phyloP scores from a whole-genome alignment of 2,329 filamentous ascomycete species.

The Rutstroemia sp. region DNA sequence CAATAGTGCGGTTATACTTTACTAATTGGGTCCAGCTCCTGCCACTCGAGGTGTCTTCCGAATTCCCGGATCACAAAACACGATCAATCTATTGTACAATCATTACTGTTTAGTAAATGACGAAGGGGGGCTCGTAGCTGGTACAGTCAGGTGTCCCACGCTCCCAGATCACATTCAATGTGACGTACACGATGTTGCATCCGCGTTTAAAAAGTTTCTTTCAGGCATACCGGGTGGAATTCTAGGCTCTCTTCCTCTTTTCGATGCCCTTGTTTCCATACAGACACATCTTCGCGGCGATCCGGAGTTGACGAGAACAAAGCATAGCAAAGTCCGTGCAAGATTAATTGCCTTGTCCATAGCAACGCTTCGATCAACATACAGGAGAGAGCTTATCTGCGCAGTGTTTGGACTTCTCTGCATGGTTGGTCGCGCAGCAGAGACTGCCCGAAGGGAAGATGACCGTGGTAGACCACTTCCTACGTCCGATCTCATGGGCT shows the following conservation, averaged over 20 bases:
- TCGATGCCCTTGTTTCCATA: constrained; percentile 56
- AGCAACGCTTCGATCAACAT: constrained; percentile 49
- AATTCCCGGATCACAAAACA: constrained; percentile 48
- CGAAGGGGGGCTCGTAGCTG: constrained; percentile 40
- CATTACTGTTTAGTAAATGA: constrained; percentile 51
- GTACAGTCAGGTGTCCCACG: constrained; percentile 51
- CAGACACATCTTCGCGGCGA: constrained; percentile 47
- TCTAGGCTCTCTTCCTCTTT: constrained; percentile 52
- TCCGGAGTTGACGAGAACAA: constrained; percentile 44
- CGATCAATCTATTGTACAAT: constrained; percentile 52
- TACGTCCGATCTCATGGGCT: constrained; percentile 56
- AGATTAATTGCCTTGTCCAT: constrained; percentile 60
- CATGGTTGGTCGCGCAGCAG: constrained; percentile 50
- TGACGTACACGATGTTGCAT: constrained; percentile 58
- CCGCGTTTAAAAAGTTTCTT: constrained; percentile 59
- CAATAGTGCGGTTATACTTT: neutral
- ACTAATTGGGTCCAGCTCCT: constrained; percentile 24
- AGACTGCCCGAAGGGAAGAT: constrained; percentile 46
- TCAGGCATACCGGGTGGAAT: constrained; percentile 58
- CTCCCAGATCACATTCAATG: constrained; percentile 53
- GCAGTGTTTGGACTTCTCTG: constrained; percentile 60
- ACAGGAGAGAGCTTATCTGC: constrained; percentile 56
- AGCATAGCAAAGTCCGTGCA: constrained; percentile 50
- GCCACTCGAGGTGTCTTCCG: constrained; percentile 53
- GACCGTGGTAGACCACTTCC: constrained; percentile 44